Base-by-base conservation (phyloP, 1,139 yeast genomes). In the Pneumocystis wakefieldiae region DNA sequence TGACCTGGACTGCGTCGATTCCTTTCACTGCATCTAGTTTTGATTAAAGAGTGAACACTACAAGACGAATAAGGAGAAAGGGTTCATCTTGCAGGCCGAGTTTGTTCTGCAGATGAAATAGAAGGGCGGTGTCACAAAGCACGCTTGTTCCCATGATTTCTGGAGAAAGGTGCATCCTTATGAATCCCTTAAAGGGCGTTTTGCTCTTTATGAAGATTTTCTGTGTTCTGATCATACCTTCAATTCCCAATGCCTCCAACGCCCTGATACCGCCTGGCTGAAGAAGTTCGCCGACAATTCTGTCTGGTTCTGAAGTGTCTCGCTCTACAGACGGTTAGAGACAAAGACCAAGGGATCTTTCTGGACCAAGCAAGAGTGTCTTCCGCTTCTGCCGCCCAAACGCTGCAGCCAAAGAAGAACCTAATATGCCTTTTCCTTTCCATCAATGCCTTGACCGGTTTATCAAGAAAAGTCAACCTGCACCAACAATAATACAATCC, bases 251-350 rank as follows among this genome's bases (percentile, higher is more conserved):
- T 68, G 87, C 85, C 68, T 80, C 78, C 66, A 92, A 78, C 0
- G 96, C 94, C 71, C 86, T 82, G 48, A 91, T 77, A 15, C 98
- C 98, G 36, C 90, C 92, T 3, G 99, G 99, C 74, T 92, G 99
- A 80, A 92, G 80, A 70, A 92, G 80, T 74, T 92, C 99, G 58
- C 99, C 99, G 55, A 92, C 98, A 65, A 92, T 92, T 69, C 98
- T 81, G 74, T 92, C 97, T 1, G 98, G 98, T 73, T 83, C 87
- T 35, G 82, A 74, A 87, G 96, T 86, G 72, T 89, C 96, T 68
- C 97, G 81, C 74, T 92, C 99, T 67, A 37, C 14, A 17, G 10
- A n/a, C 24, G 8, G 59, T 24, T 28, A 14, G 6, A 62, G 6
- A 10, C n/a, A 77, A 78, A 42, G 7, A 29, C 6, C 5, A 19